Evolutionary conservation across 805 yeast species (phyloP).

Genomic region (Jamesozyma spencerorum): DNA sequence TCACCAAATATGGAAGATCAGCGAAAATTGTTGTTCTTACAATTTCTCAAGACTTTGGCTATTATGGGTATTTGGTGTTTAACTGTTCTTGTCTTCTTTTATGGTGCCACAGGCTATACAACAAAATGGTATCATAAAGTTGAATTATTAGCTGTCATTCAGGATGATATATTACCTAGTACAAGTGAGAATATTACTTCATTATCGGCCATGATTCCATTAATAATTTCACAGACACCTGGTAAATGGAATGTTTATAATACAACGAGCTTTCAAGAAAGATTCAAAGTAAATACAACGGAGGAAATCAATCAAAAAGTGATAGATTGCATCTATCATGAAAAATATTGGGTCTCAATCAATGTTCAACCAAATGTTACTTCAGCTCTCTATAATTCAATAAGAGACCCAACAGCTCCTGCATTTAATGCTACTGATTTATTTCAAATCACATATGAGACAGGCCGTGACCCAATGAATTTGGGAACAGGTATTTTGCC

Average conservation of each 20-base stretch:
- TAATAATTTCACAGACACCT: background rate
- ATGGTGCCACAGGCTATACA: slow-evolving; percentile 2
- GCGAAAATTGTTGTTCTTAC: slow-evolving; percentile 2
- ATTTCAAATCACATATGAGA: slow-evolving; percentile 43
- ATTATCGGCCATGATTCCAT: background rate
- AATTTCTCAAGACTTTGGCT: slow-evolving; percentile 8
- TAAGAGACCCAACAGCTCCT: slow-evolving; percentile 4
- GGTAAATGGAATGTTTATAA: slow-evolving; percentile 29
- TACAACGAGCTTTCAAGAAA: slow-evolving; percentile 56
- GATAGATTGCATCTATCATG: slow-evolving; percentile 38
- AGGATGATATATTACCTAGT: slow-evolving; percentile 2
- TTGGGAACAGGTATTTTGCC: slow-evolving; percentile 40
- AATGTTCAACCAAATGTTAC: slow-evolving; percentile 45
- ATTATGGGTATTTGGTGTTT: background rate
- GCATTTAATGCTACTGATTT: slow-evolving; percentile 17
- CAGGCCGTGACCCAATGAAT: slow-evolving; percentile 53
- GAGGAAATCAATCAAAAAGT: slow-evolving; percentile 49
- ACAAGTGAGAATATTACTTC: slow-evolving; percentile 37
- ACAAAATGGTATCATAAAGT: slow-evolving; percentile 1
- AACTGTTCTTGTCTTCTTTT: slow-evolving; percentile 1
- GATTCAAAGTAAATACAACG: slow-evolving; percentile 49
- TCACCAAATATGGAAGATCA: slow-evolving; percentile 5
- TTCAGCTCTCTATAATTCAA: slow-evolving; percentile 18
- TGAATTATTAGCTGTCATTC: background rate
- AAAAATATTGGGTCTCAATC: slow-evolving; percentile 57